Percentiles rank a stretch among this genome's conserved stretches.
These are phyloP conservation scores for Penicillium daleae DNA, from an alignment of 495 filamentous ascomycete species.

Conservation along the genomic window DNA sequence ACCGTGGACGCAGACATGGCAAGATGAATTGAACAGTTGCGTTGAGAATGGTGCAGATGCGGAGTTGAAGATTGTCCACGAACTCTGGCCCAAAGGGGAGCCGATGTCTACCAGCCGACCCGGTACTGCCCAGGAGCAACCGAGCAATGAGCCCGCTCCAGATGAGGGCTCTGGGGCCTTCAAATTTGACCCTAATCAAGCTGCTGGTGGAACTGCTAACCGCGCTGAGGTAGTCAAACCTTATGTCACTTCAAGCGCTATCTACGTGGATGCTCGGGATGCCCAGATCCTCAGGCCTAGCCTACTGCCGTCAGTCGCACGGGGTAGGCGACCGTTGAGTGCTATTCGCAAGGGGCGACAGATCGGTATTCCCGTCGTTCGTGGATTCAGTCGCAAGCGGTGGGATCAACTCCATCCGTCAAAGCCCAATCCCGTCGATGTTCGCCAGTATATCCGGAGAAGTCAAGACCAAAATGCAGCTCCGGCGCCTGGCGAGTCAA, in stretches of 20 bases:
- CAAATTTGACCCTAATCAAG: constrained; percentile 40
- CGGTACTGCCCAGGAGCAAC: constrained; percentile 24
- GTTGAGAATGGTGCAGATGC: constrained; percentile 87
- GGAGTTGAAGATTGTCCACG: constrained; percentile 85
- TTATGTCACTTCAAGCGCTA: constrained; percentile 73
- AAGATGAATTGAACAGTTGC: constrained; percentile 88
- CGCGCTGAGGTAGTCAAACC: constrained; percentile 43
- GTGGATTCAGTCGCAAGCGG: constrained; percentile 76
- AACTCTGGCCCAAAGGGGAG: constrained; percentile 70
- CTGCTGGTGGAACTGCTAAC: constrained; percentile 44
- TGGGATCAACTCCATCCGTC: constrained; percentile 78
- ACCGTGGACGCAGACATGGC: constrained; percentile 92
- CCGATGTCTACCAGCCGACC: constrained; percentile 39
- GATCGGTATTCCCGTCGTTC: constrained; percentile 83
- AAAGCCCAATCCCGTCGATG: constrained; percentile 52
- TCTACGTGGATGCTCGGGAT: constrained; percentile 74
- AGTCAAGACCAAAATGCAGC: constrained; percentile 36
- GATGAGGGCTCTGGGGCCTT: constrained; percentile 13
- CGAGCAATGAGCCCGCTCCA: constrained; percentile 17
- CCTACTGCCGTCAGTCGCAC: constrained; percentile 77
- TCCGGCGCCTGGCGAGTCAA: constrained; percentile 35
- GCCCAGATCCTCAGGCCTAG: constrained; percentile 83
- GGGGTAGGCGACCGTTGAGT: constrained; percentile 73
- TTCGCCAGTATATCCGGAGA: constrained; percentile 53
- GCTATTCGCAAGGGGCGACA: constrained; percentile 82